Base-by-base conservation (phyloP, 2,329 filamentous ascomycete species). In the Calonectria pseudoturangicola region DNA sequence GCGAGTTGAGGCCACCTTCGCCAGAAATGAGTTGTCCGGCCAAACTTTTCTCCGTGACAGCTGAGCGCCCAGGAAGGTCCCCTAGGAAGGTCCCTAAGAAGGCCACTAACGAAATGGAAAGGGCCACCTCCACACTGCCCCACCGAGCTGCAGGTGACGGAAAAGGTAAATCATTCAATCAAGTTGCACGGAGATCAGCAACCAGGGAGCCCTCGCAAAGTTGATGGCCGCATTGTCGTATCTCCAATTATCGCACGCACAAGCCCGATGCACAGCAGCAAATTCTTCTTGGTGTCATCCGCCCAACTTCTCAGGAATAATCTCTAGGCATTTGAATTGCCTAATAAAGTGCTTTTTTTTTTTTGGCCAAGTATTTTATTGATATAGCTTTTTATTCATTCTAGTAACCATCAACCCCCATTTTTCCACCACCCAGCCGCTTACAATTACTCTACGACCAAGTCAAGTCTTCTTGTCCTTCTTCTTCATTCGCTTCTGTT, bases 1-100 rank as follows among this genome's bases (percentile, higher is more conserved):
- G 73, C 75, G 78, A 84, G 82, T 85, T 85, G 81, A 86, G 85
- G 85, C 85, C 85, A 86, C 84, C 83, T 85, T 85, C 85, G 76
- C 84, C 79, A 83, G 81, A 84, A 84, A 81, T 74, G 73, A 75
- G 70, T 63, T 68, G 39, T 45, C 66, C 82, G 82, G 81, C 69
- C 47, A 68, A 84, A 83, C 72, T 66, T 82, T 85, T 78, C 74
- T 85, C 83, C 83, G 83, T n/a, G 41, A 16, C 13, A 65, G 66
- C 60, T 71, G 56, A 33, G 45, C 16, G 45, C 15, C 64, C 54
- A 64, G 12, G 25, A 21, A 33, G 18, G 60, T 18, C 64, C 54
- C 63, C 15, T 21, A 64, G 12, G 25, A 21, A 33, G 18, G 60
- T 18, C 64, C 54, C 63, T 12, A 21, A 21, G 39, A 56, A 27